Percentiles rank a stretch among this genome's conserved stretches.
These are phyloP conservation scores for Cystobasidiopsis lactophilus DNA, from an alignment of 768 basidiomycete genomes.

Conservation along the genomic window DNA sequence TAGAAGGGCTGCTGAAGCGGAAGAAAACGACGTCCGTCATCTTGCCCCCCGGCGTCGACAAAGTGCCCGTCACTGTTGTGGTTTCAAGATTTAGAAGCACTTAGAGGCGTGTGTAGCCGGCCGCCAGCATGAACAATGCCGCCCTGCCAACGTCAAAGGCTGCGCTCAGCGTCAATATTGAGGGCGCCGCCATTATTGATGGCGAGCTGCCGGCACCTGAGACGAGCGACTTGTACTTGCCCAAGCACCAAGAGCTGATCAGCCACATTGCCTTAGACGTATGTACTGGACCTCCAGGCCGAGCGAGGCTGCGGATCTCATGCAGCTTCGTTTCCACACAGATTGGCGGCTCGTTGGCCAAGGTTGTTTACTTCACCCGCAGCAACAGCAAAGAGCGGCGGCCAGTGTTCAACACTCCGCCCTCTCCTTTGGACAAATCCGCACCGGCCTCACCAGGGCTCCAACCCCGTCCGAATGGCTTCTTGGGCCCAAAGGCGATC, in stretches of 20 bases:
- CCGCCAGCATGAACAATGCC: no score
- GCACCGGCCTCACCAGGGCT: constrained; percentile 13
- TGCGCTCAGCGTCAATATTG: no score
- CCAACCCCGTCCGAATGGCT: neutral
- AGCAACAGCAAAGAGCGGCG: constrained; percentile 11
- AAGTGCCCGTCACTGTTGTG: no score
- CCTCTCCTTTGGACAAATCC: constrained; percentile 17
- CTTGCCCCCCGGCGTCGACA: no score
- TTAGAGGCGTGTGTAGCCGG: no score
- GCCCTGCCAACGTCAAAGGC: no score
- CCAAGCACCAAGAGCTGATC: constrained; percentile 90
- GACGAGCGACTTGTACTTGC: constrained; percentile 80
- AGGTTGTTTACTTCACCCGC: constrained; percentile 95
- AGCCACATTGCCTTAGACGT: constrained; percentile 96
- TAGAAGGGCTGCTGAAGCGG: no score
- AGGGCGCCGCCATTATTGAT: no score
- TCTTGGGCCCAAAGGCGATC: neutral
- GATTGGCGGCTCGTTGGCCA: constrained; percentile 93
- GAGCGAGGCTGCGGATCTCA: no score
- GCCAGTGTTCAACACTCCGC: constrained; percentile 11
- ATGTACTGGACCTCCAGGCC: constrained; percentile 32
- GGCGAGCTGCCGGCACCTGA: no score
- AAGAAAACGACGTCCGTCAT: no score
- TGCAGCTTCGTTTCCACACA: constrained; percentile 22
- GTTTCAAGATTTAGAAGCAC: no score